phyloP scores from a whole-genome alignment of 371 early-diverging fungal genomes.

The Gilbertella persicaria region DNA sequence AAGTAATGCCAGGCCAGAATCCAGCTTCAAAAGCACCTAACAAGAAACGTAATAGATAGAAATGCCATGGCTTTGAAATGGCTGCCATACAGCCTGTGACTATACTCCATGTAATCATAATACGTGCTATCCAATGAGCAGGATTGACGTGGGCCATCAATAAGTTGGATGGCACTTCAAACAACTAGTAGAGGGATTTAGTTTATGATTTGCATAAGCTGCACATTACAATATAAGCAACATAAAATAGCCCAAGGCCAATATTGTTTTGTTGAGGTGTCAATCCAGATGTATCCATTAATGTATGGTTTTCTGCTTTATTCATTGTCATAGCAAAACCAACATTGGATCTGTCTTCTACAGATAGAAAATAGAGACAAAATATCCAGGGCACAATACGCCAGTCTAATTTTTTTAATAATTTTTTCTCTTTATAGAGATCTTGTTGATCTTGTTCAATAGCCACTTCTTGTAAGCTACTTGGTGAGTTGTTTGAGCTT shows the following conservation, averaged over 20 bases:
- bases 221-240: slow-evolving; percentile 46
- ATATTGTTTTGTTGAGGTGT: slow-evolving; percentile 44
- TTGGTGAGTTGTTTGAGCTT: not conserved
- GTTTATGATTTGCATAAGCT: not conserved
- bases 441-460: not conserved
- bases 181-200: slow-evolving; percentile 19
- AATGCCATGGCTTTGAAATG: slow-evolving; percentile 49
- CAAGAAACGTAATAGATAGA: slow-evolving; percentile 49
- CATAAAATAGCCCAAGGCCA: slow-evolving; percentile 51
- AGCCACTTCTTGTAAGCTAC: not conserved
- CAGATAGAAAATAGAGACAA: slow-evolving; percentile 48
- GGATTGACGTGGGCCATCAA: slow-evolving; percentile 54
- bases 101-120: slow-evolving; percentile 56
- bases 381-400: slow-evolving; percentile 55
- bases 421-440: slow-evolving; percentile 22
- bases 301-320: slow-evolving; percentile 37
- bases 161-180: slow-evolving; percentile 53
- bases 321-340: slow-evolving; percentile 58
- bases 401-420: slow-evolving; percentile 51
- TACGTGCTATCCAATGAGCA: slow-evolving; percentile 50
- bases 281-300: slow-evolving; percentile 40
- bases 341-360: slow-evolving; percentile 53
- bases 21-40: slow-evolving; percentile 56
- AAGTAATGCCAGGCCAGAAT: slow-evolving; percentile 54
- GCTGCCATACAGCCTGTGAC: slow-evolving; percentile 52